Base-by-base conservation (phyloP, 2,329 filamentous ascomycete genomes). In the Apiospora kogelbergensis region DNA sequence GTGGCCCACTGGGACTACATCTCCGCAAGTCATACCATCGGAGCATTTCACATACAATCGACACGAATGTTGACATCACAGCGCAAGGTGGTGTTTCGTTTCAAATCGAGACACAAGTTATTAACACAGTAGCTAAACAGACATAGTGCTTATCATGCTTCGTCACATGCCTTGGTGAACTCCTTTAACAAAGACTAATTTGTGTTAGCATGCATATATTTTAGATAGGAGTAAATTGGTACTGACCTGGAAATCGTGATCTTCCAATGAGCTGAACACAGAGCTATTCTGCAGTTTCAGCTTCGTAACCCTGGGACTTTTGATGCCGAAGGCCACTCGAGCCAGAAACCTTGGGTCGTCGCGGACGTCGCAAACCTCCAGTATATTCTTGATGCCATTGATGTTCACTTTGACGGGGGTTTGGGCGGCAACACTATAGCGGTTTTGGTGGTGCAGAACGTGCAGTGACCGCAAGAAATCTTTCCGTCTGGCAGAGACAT, bases 281-380 rank as follows among this genome's bases (percentile, higher is more conserved):
- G 70, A 42, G 9, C 75, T 75, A 66, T 79, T 84, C 15, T 82
- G 79, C 41, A 90, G 72, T 73, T 84, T 86, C 67, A 88, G 74
- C 45, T 79, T 76, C 6, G 78, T 81, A 0, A 88, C 81, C 1
- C 88, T 78, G 0, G 89, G 89, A 72, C 87, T 90, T 60, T 80
- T 81, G 74, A 91, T 90, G 0, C 89, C 89, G 74, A 90, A 91
- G 0, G 88, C 89, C 4, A 91, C 78, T 24, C 86, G 82, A 0
- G 89, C 87, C 37, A 91, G 78, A 71, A 89, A 86, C 15, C 88
- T 78, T 2, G 89, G 81, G 74, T 91, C 89, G 63, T 91, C 86
- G 2, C 86, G 80, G 0, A 84, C 82, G 0, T 77, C 72, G 15
- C 85, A 83, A 0, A 76, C 79, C 0, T 76, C 70, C 1, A 90